Evolutionary conservation across 1,284 basidiomycete genomes (phyloP).

Genomic region (Tranzscheliella williamsii): DNA sequence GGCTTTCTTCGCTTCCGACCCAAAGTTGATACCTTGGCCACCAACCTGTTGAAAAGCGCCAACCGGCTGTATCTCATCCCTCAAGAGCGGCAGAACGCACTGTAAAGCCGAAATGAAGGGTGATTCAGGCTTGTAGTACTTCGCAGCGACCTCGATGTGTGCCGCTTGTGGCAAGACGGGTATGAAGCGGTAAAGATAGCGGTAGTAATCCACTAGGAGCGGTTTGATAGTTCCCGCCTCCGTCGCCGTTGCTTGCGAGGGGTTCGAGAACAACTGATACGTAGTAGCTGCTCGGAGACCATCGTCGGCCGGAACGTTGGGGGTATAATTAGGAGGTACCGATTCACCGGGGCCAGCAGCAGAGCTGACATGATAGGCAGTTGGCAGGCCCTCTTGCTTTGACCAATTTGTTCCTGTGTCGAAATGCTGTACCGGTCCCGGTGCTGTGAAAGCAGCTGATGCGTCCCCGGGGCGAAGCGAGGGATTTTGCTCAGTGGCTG

Average conservation of each 20-base stretch:
- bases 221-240: constrained; percentile 22
- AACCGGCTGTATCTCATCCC: constrained; percentile 42
- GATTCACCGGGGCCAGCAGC: constrained; percentile 8
- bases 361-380: constrained; percentile 24
- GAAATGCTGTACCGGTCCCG: no score
- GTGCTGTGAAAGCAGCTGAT: no score
- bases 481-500: no score
- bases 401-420: no score
- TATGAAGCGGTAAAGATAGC: constrained; percentile 53
- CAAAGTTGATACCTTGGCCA: constrained; percentile 43
- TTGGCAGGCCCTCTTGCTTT: neutral
- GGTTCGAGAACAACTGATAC: constrained; percentile 9
- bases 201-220: constrained; percentile 49
- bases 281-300: constrained; percentile 8
- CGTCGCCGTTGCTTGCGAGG: constrained; percentile 16
- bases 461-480: no score
- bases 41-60: constrained; percentile 29
- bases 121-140: constrained; percentile 33
- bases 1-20: constrained; percentile 40
- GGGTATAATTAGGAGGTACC: constrained; percentile 10
- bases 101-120: constrained; percentile 49
- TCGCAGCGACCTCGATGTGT: constrained; percentile 34
- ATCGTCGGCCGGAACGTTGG: constrained; percentile 11
- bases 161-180: constrained; percentile 42
- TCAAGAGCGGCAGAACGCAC: constrained; percentile 43